A percentile compares a stretch with the other conserved stretches of the same genome.
Evolutionary conservation across 1,284 basidiomycete genomes (phyloP).

Genomic region (Papiliotrema flavescens): DNA sequence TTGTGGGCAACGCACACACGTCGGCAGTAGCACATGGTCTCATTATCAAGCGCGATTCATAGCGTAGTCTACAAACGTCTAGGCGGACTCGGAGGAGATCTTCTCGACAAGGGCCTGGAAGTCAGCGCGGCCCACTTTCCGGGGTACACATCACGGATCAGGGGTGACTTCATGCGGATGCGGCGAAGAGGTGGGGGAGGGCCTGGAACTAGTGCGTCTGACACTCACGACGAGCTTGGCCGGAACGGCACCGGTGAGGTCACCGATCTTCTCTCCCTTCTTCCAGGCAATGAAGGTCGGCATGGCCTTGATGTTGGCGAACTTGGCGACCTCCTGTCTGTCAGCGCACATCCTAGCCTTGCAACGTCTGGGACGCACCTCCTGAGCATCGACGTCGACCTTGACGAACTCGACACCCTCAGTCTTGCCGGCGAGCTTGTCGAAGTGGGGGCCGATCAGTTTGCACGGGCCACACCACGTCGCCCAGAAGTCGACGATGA

Average conservation of each 20-base stretch:
- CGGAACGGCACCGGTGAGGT: conserved; percentile 62
- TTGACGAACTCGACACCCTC: conserved; percentile 69
- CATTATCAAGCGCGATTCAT: no score
- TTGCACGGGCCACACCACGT: conserved; percentile 65
- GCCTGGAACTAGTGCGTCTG: conserved; percentile 9
- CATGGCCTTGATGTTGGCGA: conserved; percentile 73
- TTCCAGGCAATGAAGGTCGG: conserved; percentile 74
- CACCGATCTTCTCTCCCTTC: conserved; percentile 61
- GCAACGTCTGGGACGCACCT: conserved; percentile 20
- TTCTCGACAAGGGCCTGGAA: no score
- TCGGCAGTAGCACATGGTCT: no score
- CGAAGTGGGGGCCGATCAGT: conserved; percentile 73
- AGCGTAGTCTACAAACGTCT: no score
- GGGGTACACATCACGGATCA: no score
- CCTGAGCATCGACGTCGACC: conserved; percentile 67
- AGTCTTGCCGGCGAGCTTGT: conserved; percentile 57
- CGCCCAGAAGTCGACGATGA: conserved; percentile 70
- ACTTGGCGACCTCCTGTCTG: conserved; percentile 54
- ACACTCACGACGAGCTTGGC: conserved; percentile 52
- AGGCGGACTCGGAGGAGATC: no score
- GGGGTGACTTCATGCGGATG: no score
- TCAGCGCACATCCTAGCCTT: neutral
- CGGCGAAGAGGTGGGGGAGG: no score
- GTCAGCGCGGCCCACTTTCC: no score
- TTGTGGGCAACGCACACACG: no score